These are phyloP conservation scores for Geranium incanum DNA, from an alignment of 441 rosid species.

Conservation along the genomic window DNA sequence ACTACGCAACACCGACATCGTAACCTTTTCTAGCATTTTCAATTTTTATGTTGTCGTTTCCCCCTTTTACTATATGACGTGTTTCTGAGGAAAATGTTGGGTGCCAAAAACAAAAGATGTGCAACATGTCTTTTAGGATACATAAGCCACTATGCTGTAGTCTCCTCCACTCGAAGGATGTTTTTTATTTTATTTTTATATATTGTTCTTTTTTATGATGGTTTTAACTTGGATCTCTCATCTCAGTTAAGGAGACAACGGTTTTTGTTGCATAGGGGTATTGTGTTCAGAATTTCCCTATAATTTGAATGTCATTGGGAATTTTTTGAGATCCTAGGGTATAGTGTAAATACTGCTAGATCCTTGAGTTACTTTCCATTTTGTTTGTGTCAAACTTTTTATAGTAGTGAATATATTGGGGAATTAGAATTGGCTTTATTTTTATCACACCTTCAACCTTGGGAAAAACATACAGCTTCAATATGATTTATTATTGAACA, in stretches of 20 bases:
- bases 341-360: too few relatives aligned
- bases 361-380: too few relatives aligned
- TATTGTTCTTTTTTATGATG: too few relatives aligned
- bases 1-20: too few relatives aligned
- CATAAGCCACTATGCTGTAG: too few relatives aligned
- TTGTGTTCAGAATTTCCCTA: neutral
- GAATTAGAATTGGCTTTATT: neutral
- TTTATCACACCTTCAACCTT: neutral
- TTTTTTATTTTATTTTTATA: too few relatives aligned
- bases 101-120: neutral
- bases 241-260: neutral
- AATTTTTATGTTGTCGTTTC: neutral
- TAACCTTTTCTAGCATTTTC: too few relatives aligned
- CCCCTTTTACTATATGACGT: conserved; percentile 7
- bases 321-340: neutral
- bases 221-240: neutral
- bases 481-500: neutral
- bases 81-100: neutral
- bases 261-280: neutral
- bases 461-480: neutral
- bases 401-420: neutral
- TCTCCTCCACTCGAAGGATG: neutral
- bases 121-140: neutral
- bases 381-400: neutral
- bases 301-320: neutral